Evolutionary conservation across 345 rosid species (phyloP).

Genomic region (Moringa oleifera): DNA sequence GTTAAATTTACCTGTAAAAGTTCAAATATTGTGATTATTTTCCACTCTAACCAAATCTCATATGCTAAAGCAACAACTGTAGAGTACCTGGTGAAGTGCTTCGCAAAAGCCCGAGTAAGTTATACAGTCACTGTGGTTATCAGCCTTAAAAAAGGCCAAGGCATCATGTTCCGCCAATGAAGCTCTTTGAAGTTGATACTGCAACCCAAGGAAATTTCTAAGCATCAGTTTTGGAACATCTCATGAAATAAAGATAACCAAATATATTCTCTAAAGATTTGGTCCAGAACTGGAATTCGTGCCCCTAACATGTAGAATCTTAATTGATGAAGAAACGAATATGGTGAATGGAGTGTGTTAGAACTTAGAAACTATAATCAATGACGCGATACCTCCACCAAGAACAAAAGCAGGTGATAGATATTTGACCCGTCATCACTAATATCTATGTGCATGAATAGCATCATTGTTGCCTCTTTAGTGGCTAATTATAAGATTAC

Average conservation of each 20-base stretch:
- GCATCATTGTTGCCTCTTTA: background rate
- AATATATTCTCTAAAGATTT: background rate
- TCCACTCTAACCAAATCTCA: background rate
- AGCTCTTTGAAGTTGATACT: slow-evolving; percentile 61
- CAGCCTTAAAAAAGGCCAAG: slow-evolving; percentile 52
- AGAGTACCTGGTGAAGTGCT: slow-evolving; percentile 60
- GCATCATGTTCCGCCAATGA: slow-evolving; percentile 50
- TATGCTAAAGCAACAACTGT: background rate
- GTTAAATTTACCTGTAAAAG: slow-evolving; percentile 44
- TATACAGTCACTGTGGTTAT: slow-evolving; percentile 36
- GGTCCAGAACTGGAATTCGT: background rate
- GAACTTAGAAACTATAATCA: background rate
- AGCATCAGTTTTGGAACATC: slow-evolving; percentile 12
- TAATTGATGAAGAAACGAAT: background rate
- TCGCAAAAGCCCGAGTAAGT: slow-evolving; percentile 58
- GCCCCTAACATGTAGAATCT: background rate
- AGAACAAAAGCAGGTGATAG: background rate
- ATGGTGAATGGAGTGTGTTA: background rate
- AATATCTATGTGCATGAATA: background rate
- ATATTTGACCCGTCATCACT: background rate
- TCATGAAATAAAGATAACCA: background rate
- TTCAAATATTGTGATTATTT: slow-evolving; percentile 11
- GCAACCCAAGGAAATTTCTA: slow-evolving; percentile 18
- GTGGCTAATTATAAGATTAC: background rate
- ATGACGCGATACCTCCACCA: background rate